These are phyloP conservation scores for Colletotrichum phormii DNA, from an alignment of 2,329 filamentous ascomycete species.

Conservation along the genomic window DNA sequence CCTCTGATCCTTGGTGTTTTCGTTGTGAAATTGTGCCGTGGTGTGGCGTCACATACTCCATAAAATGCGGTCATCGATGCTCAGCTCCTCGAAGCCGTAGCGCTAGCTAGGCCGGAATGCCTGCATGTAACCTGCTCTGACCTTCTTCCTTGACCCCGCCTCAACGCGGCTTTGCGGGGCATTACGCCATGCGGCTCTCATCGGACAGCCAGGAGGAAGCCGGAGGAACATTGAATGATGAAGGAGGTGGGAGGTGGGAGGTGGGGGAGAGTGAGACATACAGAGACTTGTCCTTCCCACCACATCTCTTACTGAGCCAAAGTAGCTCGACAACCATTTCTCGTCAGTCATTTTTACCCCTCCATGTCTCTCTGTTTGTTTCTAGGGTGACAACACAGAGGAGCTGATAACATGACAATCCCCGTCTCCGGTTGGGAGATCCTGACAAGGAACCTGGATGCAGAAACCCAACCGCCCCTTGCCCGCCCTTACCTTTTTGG, in stretches of 20 bases:
- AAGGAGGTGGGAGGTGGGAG: neutral
- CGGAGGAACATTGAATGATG: neutral
- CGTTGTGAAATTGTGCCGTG: neutral
- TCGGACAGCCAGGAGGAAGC: constrained; percentile 8
- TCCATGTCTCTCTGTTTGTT: neutral
- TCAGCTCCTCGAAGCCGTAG: constrained; percentile 6
- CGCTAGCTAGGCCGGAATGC: neutral
- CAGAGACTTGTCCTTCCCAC: neutral
- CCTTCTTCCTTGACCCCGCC: neutral
- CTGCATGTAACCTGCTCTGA: neutral
- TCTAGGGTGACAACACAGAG: neutral
- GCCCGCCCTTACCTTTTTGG: neutral
- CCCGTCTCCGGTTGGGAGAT: neutral
- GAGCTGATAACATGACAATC: neutral
- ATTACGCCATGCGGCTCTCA: constrained; percentile 37
- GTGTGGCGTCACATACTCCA: constrained; percentile 39
- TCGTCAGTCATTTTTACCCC: neutral
- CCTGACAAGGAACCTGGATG: neutral
- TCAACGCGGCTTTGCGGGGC: constrained; percentile 24
- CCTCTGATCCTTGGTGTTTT: neutral
- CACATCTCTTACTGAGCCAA: neutral
- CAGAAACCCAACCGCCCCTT: constrained; percentile 1
- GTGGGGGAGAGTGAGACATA: neutral
- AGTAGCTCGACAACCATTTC: neutral
- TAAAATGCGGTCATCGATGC: constrained; percentile 35